Evolutionary conservation across 768 basidiomycete species (phyloP).

Genomic region (Cystoderma amianthinum): DNA sequence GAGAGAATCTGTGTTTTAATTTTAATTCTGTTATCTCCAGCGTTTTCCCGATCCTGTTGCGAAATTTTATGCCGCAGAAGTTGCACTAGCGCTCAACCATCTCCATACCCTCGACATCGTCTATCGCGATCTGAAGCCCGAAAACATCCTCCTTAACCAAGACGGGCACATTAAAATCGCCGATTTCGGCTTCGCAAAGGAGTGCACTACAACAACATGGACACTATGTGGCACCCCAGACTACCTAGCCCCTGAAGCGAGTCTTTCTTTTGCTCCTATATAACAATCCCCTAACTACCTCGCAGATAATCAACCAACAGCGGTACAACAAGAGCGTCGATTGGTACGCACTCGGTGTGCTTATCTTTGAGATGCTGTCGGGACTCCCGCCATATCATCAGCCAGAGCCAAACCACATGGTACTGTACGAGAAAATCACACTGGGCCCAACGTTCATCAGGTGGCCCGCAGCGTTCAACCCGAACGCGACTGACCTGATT

Average conservation of each 20-base stretch:
- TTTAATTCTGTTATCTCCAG: slow-evolving; percentile 28
- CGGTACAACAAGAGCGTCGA: slow-evolving; percentile 96
- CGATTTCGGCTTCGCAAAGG: slow-evolving; percentile 95
- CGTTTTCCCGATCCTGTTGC: slow-evolving; percentile 96
- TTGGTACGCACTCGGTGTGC: slow-evolving; percentile 97
- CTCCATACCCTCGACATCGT: slow-evolving; percentile 85
- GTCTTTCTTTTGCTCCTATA: slow-evolving; percentile 5
- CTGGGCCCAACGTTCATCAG: slow-evolving; percentile 65
- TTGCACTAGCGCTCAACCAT: slow-evolving; percentile 88
- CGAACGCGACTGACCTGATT: slow-evolving; percentile 82
- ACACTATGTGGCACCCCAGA: slow-evolving; percentile 95
- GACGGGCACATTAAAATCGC: slow-evolving; percentile 97
- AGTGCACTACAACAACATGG: slow-evolving; percentile 82
- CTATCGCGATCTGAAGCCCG: slow-evolving; percentile 96
- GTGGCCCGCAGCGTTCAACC: slow-evolving; percentile 72
- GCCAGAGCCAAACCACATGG: slow-evolving; percentile 74
- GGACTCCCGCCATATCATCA: slow-evolving; percentile 95
- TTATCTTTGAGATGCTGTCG: slow-evolving; percentile 97
- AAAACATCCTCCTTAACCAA: slow-evolving; percentile 89
- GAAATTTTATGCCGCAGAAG: slow-evolving; percentile 96
- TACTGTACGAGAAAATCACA: slow-evolving; percentile 89
- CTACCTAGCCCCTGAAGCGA: slow-evolving; percentile 92
- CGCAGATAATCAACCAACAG: slow-evolving; percentile 68
- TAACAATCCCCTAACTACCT: slow-evolving; percentile 9
- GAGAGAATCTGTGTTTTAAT: slow-evolving; percentile 7